Conservation (phyloP, 2,329 filamentous ascomycete species). For the Lachnellula occidentalis region DNA sequence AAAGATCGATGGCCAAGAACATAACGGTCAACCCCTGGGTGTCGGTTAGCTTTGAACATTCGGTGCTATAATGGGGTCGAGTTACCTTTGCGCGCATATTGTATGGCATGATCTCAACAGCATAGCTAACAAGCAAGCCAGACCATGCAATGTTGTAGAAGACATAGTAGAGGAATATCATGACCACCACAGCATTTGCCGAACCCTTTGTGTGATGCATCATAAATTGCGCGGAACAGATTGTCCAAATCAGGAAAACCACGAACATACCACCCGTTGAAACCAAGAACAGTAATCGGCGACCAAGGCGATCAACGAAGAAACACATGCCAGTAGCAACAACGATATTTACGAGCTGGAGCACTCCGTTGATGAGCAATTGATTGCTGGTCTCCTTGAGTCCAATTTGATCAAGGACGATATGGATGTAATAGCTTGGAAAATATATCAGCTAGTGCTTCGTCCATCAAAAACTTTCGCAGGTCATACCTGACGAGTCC, state of each 20-base stretch:
- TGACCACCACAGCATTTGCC: slow-evolving; percentile 32
- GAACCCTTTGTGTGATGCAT: slow-evolving; percentile 14
- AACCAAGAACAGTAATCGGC: slow-evolving; percentile 22
- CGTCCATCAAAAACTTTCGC: not conserved
- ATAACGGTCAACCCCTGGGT: slow-evolving; percentile 32
- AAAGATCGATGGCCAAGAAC: slow-evolving; percentile 37
- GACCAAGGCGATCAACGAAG: slow-evolving; percentile 28
- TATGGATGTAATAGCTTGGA: slow-evolving; percentile 30
- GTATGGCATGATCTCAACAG: slow-evolving; percentile 26
- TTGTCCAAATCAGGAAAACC: slow-evolving; percentile 30
- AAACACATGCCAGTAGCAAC: slow-evolving; percentile 26
- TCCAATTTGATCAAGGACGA: slow-evolving; percentile 34
- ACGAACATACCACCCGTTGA: slow-evolving; percentile 25
- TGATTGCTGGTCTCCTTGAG: slow-evolving; percentile 32
- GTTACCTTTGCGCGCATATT: slow-evolving; percentile 28
- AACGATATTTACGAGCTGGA: slow-evolving; percentile 20
- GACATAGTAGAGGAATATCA: slow-evolving; percentile 46
- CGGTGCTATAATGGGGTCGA: not conserved
- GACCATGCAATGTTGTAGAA: slow-evolving; percentile 35
- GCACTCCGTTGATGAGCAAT: slow-evolving; percentile 33
- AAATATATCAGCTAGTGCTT: slow-evolving; percentile 8
- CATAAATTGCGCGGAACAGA: slow-evolving; percentile 16
- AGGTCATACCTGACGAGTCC: slow-evolving; percentile 34
- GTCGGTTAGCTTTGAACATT: not conserved
- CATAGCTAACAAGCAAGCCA: slow-evolving; percentile 23